Evolutionary conservation across 2,329 filamentous ascomycete species (phyloP), one percentile per base, ranked within the genome.

Genomic region (Leptographium procerum): DNA sequence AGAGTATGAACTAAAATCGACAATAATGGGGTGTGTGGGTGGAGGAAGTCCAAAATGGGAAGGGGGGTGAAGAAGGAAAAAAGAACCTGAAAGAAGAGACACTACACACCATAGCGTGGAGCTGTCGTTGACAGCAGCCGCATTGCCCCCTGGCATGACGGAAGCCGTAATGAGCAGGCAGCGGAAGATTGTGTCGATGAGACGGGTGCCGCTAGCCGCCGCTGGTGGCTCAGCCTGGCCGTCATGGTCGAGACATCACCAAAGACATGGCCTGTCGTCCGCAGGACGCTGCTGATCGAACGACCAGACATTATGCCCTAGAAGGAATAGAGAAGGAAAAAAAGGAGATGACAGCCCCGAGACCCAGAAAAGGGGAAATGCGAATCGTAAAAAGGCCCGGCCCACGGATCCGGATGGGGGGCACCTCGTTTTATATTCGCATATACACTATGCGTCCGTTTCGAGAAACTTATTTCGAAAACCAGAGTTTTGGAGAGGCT

Each of bases 281-380:
- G 53, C 55, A 64, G 60, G 55, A 59, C 59, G 47, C 53, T 55
- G 59, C 61, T 57, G 59, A 64, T 60, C 59, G 61, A 61, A 56
- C 55, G 61, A 53, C 55, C 57, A 58, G 62, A 58, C 62, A 64
- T 63, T 36, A 24, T 57, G 55, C 31, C 11, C 52, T 33, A 28
- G 34, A 47, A 4, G 36, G 13, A 26, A 33, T 24, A 5, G 19
- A 55, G 31, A n/a, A 9, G 24, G 28, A 33, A 40, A 48, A 48
- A 34, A 43, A 43, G 40, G 40, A 43, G 40, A 19, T 40, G 43
- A 47, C 52, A 10, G 22, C 22, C 22, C 31, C 31, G n/a, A 10
- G 34, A 16, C 34, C 52, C 33, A 54, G 29, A 54, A 54, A 28
- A 50, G 47, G 26, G 26, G 24, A 29, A 19, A 16, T 4, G 24